Percentiles rank a stretch among this genome's conserved stretches.
These are phyloP conservation scores for Fusarium subglutinans DNA, from an alignment of 2,329 filamentous ascomycete genomes.

Conservation along the genomic window DNA sequence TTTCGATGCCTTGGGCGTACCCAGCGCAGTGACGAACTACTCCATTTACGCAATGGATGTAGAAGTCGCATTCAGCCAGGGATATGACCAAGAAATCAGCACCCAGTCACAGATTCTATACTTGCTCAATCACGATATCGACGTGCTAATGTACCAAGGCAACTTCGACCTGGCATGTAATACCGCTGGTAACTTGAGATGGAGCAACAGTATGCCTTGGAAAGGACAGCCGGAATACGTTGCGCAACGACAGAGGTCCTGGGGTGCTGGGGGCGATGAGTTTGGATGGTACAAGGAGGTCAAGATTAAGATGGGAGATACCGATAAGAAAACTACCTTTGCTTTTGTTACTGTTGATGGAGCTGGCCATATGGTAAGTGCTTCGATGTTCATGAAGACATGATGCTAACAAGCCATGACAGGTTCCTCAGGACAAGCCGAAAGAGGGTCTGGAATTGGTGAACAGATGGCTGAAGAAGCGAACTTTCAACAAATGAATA, in stretches of 20 bases:
- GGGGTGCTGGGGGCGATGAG: slow-evolving; percentile 11
- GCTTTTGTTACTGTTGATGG: slow-evolving; percentile 25
- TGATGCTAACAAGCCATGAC: fast-evolving
- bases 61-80: background rate
- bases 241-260: slow-evolving; percentile 1
- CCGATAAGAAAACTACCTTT: slow-evolving; percentile 13
- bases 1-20: slow-evolving; percentile 6
- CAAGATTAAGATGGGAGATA: background rate
- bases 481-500: background rate
- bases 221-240: slow-evolving; percentile 34
- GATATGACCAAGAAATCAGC: slow-evolving; percentile 10
- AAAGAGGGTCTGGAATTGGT: slow-evolving; percentile 4
- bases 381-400: fast-evolving
- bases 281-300: slow-evolving; percentile 32
- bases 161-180: slow-evolving; percentile 36
- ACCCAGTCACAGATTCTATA: slow-evolving; percentile 15
- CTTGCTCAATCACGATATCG: slow-evolving; percentile 5
- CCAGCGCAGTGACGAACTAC: background rate
- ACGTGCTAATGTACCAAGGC: slow-evolving; percentile 33
- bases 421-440: slow-evolving; percentile 17
- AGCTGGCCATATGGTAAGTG: slow-evolving; percentile 31
- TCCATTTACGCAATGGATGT: slow-evolving; percentile 2
- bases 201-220: slow-evolving; percentile 27
- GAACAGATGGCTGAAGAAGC: slow-evolving; percentile 16
- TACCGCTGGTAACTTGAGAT: slow-evolving; percentile 30